phyloP scores from a whole-genome alignment of 164 flowering plant genomes.

The Nelumbo lutea region DNA sequence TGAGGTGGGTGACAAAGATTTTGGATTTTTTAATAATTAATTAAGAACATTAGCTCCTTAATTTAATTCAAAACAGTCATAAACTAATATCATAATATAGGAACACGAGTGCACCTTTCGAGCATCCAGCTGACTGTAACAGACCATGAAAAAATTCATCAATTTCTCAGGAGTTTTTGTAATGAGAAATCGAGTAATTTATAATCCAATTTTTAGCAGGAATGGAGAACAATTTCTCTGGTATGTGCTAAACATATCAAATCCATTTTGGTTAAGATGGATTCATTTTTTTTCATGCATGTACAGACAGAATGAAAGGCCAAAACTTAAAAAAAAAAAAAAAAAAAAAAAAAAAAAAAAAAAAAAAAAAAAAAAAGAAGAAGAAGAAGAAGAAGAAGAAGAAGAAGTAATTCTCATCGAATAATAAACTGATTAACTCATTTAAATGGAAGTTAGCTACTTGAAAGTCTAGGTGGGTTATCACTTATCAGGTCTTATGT shows the following conservation, averaged over 20 bases:
- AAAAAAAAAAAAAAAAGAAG: too few relatives aligned
- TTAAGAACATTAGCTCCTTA: background rate
- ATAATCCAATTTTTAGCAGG: background rate
- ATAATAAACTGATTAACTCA: too few relatives aligned
- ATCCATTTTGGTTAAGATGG: background rate
- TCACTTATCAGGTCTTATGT: too few relatives aligned
- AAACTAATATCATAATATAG: background rate
- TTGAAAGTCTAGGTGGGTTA: too few relatives aligned
- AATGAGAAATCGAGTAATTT: too few relatives aligned
- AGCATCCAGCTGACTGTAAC: background rate
- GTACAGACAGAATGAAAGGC: too few relatives aligned
- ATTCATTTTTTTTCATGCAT: too few relatives aligned
- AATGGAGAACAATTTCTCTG: background rate
- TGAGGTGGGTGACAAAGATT: conserved; percentile 20
- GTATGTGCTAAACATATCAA: background rate
- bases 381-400: too few relatives aligned
- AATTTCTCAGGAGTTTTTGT: background rate
- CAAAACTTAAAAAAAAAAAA: too few relatives aligned
- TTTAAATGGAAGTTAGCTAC: too few relatives aligned
- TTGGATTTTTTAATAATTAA: background rate
- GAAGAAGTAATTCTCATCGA: too few relatives aligned
- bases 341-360: too few relatives aligned
- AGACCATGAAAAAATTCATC: background rate
- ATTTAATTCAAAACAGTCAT: background rate
- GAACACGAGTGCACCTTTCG: conserved; percentile 6